A percentile compares a stretch with the other conserved stretches of the same genome.
Conservation (phyloP, 2,329 filamentous ascomycete species). For the Myotisia sp. region DNA sequence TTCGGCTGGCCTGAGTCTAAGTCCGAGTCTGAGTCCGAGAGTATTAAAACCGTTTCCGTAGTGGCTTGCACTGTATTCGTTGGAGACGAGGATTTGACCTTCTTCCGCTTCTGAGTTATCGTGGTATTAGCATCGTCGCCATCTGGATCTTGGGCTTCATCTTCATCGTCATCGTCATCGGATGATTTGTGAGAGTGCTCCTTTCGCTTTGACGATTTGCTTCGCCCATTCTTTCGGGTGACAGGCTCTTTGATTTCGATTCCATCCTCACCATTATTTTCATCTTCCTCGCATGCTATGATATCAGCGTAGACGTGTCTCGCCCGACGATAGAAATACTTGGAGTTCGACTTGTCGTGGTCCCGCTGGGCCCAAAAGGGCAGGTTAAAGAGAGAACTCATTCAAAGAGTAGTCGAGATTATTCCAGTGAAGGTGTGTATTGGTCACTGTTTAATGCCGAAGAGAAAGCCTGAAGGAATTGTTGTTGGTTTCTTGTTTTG, state of each 20-base stretch:
- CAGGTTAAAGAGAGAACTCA: too few species aligned
- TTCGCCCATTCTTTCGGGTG: neutral
- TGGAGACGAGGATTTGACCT: neutral
- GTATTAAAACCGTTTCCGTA: neutral
- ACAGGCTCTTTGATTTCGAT: neutral
- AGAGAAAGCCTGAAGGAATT: too few species aligned
- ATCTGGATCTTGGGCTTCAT: neutral
- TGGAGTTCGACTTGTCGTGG: too few species aligned
- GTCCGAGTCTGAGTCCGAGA: neutral
- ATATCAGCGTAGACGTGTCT: conserved; percentile 35
- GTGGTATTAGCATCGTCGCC: neutral
- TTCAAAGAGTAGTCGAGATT: too few species aligned
- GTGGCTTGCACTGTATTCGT: neutral
- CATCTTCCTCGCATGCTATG: conserved; percentile 21
- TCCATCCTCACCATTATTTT: neutral
- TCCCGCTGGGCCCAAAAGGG: too few species aligned
- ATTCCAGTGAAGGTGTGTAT: too few species aligned
- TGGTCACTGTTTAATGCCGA: too few species aligned
- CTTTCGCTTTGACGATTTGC: neutral
- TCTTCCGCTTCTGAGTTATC: neutral
- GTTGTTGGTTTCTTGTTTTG: too few species aligned
- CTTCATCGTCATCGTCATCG: conserved; percentile 5
- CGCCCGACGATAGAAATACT: conserved; percentile 39
- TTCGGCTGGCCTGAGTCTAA: too few species aligned
- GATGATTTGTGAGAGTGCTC: neutral